Evolutionary conservation across 73 alveolate species (phyloP).

Genomic region (Loxodes magnus): DNA sequence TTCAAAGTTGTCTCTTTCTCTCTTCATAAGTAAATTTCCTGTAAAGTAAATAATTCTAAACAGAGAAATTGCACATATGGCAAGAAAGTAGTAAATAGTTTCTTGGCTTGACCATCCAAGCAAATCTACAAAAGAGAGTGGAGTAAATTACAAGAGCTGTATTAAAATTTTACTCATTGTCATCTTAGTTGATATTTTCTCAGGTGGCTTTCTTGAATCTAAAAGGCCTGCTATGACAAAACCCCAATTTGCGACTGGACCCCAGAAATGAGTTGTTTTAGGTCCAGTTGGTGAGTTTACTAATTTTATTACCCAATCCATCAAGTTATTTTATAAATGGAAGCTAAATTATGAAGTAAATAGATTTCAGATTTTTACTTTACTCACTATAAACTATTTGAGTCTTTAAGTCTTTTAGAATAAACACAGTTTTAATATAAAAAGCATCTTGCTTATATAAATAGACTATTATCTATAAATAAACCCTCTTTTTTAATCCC

Average conservation of each 20-base stretch:
- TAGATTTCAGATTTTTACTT: no score
- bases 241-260: slow-evolving; percentile 59
- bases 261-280: slow-evolving; percentile 64
- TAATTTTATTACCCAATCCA: slow-evolving; percentile 25
- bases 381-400: no score
- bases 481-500: no score
- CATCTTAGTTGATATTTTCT: slow-evolving; percentile 31
- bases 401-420: no score
- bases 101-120: slow-evolving; percentile 15
- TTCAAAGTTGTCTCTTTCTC: no score
- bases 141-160: slow-evolving; percentile 5
- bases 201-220: slow-evolving; percentile 47
- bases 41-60: not conserved
- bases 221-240: slow-evolving; percentile 50
- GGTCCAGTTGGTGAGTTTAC: slow-evolving; percentile 51
- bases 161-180: no score
- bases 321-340: no score
- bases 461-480: no score
- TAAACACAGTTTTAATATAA: no score
- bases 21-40: not conserved
- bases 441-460: no score
- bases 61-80: slow-evolving; percentile 7
- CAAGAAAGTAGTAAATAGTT: slow-evolving; percentile 4
- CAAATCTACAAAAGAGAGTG: slow-evolving; percentile 2
- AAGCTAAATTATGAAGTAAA: no score